phyloP scores from a whole-genome alignment of 2,329 filamentous ascomycete genomes.

The Verticillium isaacii region DNA sequence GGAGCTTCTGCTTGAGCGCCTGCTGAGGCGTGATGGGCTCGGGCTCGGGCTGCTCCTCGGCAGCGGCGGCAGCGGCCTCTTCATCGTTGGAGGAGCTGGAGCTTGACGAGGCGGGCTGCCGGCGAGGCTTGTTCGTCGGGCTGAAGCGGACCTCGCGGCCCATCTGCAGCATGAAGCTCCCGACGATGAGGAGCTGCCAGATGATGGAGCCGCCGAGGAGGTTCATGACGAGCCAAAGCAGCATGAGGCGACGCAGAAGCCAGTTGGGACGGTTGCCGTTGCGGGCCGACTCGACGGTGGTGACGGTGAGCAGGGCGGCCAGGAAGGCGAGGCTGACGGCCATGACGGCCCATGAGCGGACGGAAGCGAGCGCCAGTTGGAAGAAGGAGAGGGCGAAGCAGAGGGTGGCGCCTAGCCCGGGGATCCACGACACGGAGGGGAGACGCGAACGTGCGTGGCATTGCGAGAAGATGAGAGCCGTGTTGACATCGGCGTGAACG shows the following conservation, averaged over 20 bases:
- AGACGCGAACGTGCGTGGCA: conserved; percentile 44
- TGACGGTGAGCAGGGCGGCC: conserved; percentile 42
- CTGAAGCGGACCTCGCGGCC: conserved; percentile 21
- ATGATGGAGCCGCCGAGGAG: conserved; percentile 11
- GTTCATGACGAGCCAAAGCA: conserved; percentile 32
- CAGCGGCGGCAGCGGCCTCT: conserved; percentile 6
- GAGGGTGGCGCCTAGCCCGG: conserved; percentile 37
- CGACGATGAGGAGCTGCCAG: conserved; percentile 1
- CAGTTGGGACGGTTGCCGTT: conserved; percentile 11
- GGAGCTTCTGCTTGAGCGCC: background rate
- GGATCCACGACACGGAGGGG: conserved; percentile 34
- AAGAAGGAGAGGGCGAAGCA: conserved; percentile 50
- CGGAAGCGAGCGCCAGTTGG: conserved; percentile 33
- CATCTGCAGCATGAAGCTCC: background rate
- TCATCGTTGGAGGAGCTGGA: background rate
- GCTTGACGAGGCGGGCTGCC: background rate
- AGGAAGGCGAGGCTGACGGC: conserved; percentile 37
- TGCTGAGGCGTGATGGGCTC: conserved; percentile 7
- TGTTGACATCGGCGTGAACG: conserved; percentile 43
- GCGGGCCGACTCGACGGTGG: conserved; percentile 44
- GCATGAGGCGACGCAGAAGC: conserved; percentile 13
- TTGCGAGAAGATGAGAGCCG: conserved; percentile 47
- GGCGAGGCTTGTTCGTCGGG: conserved; percentile 26
- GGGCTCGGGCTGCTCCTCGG: conserved; percentile 9
- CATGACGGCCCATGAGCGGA: conserved; percentile 35